A percentile compares a stretch with the other conserved stretches of the same genome.
Evolutionary conservation across 441 rosid species (phyloP).

Genomic region (Gossypium schwendimanii): DNA sequence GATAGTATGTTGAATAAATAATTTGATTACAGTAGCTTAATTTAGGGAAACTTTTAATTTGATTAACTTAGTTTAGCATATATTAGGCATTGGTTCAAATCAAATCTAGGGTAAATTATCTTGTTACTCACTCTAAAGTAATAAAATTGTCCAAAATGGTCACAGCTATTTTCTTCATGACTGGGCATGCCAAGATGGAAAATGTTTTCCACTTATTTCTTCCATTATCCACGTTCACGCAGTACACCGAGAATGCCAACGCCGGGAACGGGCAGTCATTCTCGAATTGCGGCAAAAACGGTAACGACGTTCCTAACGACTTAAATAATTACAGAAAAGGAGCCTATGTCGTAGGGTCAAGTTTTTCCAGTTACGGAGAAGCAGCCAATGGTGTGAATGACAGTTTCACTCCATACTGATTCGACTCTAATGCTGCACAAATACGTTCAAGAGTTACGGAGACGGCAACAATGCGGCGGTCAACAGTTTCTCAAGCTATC

Average conservation of each 20-base stretch:
- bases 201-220: too few relatives aligned
- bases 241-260: conserved; percentile 48
- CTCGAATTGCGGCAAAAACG: conserved; percentile 59
- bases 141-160: too few relatives aligned
- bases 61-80: too few relatives aligned
- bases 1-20: too few relatives aligned
- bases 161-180: too few relatives aligned
- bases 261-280: conserved; percentile 52
- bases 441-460: conserved; percentile 67
- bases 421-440: conserved; percentile 52
- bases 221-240: conserved; percentile 24
- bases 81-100: too few relatives aligned
- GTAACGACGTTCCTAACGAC: conserved; percentile 45
- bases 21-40: too few relatives aligned
- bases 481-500: conserved; percentile 50
- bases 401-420: conserved; percentile 64
- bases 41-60: too few relatives aligned
- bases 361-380: conserved; percentile 60
- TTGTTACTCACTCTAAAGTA: too few relatives aligned
- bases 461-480: conserved; percentile 43
- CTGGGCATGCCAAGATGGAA: too few relatives aligned
- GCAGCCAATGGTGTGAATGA: conserved; percentile 48
- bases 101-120: too few relatives aligned
- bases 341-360: conserved; percentile 64
- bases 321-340: conserved; percentile 51